phyloP scores from a whole-genome alignment of 2,329 filamentous ascomycete species.

The Septoria linicola region DNA sequence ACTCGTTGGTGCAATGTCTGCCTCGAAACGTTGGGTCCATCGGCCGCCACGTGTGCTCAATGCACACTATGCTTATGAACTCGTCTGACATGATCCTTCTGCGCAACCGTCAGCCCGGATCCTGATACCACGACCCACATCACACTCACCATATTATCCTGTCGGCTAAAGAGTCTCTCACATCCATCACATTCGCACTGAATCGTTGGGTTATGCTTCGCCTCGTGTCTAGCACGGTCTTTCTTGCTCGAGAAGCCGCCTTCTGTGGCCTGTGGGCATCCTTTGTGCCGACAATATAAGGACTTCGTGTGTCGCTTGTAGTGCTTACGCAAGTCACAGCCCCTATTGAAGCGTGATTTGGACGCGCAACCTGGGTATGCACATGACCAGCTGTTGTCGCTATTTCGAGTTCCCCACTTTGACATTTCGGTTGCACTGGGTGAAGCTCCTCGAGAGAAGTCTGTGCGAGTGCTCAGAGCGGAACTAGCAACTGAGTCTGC shows the following conservation, averaged over 20 bases:
- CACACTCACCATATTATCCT: constrained; percentile 59
- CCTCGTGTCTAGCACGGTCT: constrained; percentile 60
- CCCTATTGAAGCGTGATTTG: constrained; percentile 56
- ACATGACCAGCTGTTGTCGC: constrained; percentile 57
- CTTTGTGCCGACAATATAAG: constrained; percentile 59
- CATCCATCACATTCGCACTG: constrained; percentile 59
- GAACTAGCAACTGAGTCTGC: constrained; percentile 33
- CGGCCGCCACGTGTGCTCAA: constrained; percentile 13
- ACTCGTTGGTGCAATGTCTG: too few relatives aligned
- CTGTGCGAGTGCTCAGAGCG: constrained; percentile 26
- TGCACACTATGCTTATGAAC: constrained; percentile 26
- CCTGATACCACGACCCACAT: neutral
- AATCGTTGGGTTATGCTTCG: constrained; percentile 61
- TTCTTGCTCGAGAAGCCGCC: constrained; percentile 64
- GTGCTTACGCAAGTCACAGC: constrained; percentile 63
- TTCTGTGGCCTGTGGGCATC: constrained; percentile 56
- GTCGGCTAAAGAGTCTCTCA: constrained; percentile 58
- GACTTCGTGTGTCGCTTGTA: constrained; percentile 62
- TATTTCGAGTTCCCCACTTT: constrained; percentile 45
- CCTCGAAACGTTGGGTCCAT: neutral
- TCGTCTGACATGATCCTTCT: constrained; percentile 35
- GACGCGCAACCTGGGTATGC: constrained; percentile 61
- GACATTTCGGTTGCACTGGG: constrained; percentile 37
- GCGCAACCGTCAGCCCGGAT: constrained; percentile 11
- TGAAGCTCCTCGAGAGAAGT: constrained; percentile 34